Conservation (phyloP, 257 asterid genomes). For the Solanum habrochaites region DNA sequence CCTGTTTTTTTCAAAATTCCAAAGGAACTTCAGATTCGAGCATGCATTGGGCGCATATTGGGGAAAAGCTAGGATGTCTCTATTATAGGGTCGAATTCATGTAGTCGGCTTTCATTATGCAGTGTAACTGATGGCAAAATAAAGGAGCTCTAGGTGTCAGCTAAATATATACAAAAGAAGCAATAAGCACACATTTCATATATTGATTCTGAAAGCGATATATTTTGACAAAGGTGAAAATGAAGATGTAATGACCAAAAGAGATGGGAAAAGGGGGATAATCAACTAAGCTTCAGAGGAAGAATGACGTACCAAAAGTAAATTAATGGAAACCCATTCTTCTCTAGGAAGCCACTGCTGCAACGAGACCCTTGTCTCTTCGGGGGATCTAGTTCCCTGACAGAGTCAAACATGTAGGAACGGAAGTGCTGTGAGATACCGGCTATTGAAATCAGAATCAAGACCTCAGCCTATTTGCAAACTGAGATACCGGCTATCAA, state of each 20-base stretch:
- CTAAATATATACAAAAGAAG: neutral
- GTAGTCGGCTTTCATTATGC: neutral
- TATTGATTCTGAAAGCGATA: neutral
- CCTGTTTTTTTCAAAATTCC: constrained; percentile 22
- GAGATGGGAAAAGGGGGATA: neutral
- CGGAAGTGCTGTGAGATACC: no score
- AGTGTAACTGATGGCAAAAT: neutral
- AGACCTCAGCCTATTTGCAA: no score
- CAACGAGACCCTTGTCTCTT: constrained; percentile 76
- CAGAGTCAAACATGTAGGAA: neutral
- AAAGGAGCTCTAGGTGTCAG: neutral
- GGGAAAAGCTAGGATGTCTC: no score
- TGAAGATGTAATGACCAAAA: neutral
- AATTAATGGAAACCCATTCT: constrained; percentile 93
- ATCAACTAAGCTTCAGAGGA: neutral
- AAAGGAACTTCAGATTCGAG: neutral
- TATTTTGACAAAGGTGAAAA: neutral
- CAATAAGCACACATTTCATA: neutral
- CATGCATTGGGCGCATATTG: neutral
- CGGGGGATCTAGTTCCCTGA: constrained; percentile 75
- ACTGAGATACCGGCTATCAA: no score
- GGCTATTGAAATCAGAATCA: no score
- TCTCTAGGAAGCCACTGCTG: constrained; percentile 97
- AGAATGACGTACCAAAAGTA: constrained; percentile 61
- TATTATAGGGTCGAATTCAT: neutral